Evolutionary conservation across 2,329 filamentous ascomycete species (phyloP), one percentile per base, ranked within the genome.

Genomic region (Tolypocladium capitatum): DNA sequence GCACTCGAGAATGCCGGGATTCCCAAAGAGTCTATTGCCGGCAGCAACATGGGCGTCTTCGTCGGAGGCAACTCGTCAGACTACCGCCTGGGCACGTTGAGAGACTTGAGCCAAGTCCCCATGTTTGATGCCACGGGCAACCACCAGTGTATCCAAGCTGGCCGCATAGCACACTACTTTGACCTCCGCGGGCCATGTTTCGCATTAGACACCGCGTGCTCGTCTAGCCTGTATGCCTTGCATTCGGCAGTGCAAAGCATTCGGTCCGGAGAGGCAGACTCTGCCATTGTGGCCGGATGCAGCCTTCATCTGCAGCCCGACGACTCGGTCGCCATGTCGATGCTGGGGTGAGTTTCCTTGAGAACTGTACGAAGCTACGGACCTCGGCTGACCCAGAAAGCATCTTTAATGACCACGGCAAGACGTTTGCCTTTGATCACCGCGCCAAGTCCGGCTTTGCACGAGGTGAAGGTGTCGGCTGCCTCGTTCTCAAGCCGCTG

Each of bases 381-480:
- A 28, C 16, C 14, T 4, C 24, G 24, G 38, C 31, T 46, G 20
- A 27, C 40, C 50, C 18, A 46, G 34, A 2, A 20, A 57, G 57
- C 7, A 51, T 55, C 43, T 68, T 80, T 24, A 74, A 73, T 1
- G 69, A 75, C 30, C 68, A 69, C 0, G 75, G 75, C 1, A 66
- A 70, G 34, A 78, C 71, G 14, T 70, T 68, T 45, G 73, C 74
- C 35, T 54, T 57, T 31, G 51, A 64, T 53, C 51, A 61, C 49
- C 44, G 57, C 48, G 58, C 56, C 44, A 42, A 58, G 20, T 53
- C 30, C 35, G 81, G 81, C 0, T 84, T 80, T 53, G 78, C 72
- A 0, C 71, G 80, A 10, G 80, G 77, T 9, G 80, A 83, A 53
- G 80, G 78, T 4, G 70, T 73, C 20, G 75, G 67, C 7, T 67